A percentile compares a stretch with the other conserved stretches of the same genome.
Conservation (phyloP, 2,329 filamentous ascomycete species). For the Fusarium camptoceras region DNA sequence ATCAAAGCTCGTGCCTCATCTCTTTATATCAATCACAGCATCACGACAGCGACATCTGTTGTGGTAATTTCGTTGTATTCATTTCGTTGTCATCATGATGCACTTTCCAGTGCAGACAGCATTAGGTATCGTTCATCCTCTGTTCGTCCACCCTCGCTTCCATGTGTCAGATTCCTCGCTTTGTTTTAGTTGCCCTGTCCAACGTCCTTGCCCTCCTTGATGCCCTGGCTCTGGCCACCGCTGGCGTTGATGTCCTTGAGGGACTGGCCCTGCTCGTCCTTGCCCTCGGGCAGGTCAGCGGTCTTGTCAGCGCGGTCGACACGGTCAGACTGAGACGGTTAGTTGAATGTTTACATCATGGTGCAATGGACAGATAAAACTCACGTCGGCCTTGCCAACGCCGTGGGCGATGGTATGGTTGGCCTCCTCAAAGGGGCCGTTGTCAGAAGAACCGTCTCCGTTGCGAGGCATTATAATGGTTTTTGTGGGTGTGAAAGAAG, state of each 20-base stretch:
- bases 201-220: slow-evolving; percentile 54
- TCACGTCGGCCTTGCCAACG: slow-evolving; percentile 54
- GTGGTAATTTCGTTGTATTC: slow-evolving; percentile 32
- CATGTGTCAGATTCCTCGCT: neutral
- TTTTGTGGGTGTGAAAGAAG: slow-evolving; percentile 5
- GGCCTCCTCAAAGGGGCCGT: slow-evolving; percentile 57
- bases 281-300: slow-evolving; percentile 59
- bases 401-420: slow-evolving; percentile 60
- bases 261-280: slow-evolving; percentile 57
- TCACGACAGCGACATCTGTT: neutral
- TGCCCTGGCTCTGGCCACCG: slow-evolving; percentile 58
- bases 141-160: neutral
- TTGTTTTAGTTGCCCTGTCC: slow-evolving; percentile 54
- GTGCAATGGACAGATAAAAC: slow-evolving; percentile 10
- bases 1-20: neutral
- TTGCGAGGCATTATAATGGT: slow-evolving; percentile 61
- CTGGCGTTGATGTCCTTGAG: slow-evolving; percentile 56
- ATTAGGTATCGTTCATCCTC: slow-evolving; percentile 34
- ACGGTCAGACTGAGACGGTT: slow-evolving; percentile 46
- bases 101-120: slow-evolving; percentile 20
- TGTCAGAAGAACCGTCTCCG: slow-evolving; percentile 62
- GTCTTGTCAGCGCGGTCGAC: slow-evolving; percentile 63
- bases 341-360: neutral
- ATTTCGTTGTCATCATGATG: slow-evolving; percentile 34
- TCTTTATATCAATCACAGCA: slow-evolving; percentile 1